phyloP scores from a whole-genome alignment of 495 filamentous ascomycete species.

The Xylaria flabelliformis region DNA sequence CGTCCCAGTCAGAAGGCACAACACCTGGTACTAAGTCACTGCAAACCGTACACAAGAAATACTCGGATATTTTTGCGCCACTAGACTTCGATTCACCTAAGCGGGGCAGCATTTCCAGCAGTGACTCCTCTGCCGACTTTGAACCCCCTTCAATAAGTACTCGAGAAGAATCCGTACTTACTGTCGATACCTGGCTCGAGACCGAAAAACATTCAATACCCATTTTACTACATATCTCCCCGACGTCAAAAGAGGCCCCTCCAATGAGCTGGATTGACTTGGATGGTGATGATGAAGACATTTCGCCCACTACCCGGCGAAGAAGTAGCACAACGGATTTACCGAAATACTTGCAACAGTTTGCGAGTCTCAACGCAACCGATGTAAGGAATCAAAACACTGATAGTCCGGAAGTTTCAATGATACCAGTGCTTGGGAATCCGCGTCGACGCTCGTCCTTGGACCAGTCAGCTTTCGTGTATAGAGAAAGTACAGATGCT shows the following conservation, averaged over 20 bases:
- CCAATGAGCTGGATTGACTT: slow-evolving; percentile 46
- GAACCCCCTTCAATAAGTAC: slow-evolving; percentile 37
- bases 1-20: slow-evolving; percentile 24
- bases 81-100: slow-evolving; percentile 20
- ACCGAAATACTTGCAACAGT: not conserved
- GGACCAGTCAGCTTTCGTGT: not conserved
- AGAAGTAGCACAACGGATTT: slow-evolving; percentile 26
- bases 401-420: not conserved
- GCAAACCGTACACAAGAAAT: slow-evolving; percentile 36
- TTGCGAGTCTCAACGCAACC: not conserved
- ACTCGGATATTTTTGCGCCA: slow-evolving; percentile 32
- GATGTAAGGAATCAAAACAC: not conserved
- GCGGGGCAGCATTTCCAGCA: slow-evolving; percentile 31
- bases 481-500: not conserved
- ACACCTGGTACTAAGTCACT: slow-evolving; percentile 35
- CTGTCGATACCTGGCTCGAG: slow-evolving; percentile 42
- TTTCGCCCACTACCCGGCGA: slow-evolving; percentile 13
- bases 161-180: slow-evolving; percentile 45
- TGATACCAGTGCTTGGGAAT: not conserved
- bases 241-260: slow-evolving; percentile 8
- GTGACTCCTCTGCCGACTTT: slow-evolving; percentile 39
- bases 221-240: slow-evolving; percentile 13
- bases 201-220: slow-evolving; percentile 40
- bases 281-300: slow-evolving; percentile 30
- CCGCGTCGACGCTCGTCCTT: slow-evolving; percentile 18